Percentiles rank a stretch among this genome's conserved stretches.
phyloP scores from a whole-genome alignment of 2,329 filamentous ascomycete species.

The Blumeriella jaapii region DNA sequence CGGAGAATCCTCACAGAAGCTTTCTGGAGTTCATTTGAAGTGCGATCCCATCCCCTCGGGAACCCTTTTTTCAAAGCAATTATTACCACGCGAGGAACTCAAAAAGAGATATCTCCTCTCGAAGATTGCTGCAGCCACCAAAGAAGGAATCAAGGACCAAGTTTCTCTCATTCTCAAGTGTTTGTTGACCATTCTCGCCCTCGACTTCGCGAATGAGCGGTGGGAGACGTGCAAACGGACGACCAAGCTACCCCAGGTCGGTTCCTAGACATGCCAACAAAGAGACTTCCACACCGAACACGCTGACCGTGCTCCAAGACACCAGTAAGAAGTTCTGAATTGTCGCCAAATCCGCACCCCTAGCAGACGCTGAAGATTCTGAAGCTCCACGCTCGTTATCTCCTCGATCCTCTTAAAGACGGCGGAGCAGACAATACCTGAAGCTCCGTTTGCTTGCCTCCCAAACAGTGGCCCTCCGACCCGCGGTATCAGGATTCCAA shows the following conservation, averaged over 20 bases:
- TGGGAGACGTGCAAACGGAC: slow-evolving; percentile 38
- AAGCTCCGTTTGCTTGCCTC: slow-evolving; percentile 21
- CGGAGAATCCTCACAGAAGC: slow-evolving; percentile 23
- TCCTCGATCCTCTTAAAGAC: slow-evolving; percentile 16
- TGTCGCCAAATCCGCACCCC: slow-evolving; percentile 18
- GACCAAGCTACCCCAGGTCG: slow-evolving; percentile 28
- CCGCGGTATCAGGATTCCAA: slow-evolving; percentile 13
- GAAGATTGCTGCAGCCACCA: slow-evolving; percentile 2
- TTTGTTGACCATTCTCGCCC: slow-evolving; percentile 27
- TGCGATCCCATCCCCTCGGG: slow-evolving; percentile 15
- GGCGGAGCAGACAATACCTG: slow-evolving; percentile 14
- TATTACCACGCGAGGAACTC: slow-evolving; percentile 6
- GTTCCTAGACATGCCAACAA: slow-evolving; percentile 40
- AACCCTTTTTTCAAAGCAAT: slow-evolving; percentile 11
- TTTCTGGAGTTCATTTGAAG: slow-evolving; percentile 20
- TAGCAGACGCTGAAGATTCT: slow-evolving; percentile 19
- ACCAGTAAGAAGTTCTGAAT: slow-evolving; percentile 17
- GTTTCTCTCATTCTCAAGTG: background rate
- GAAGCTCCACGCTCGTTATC: slow-evolving; percentile 18
- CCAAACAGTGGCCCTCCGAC: slow-evolving; percentile 16
- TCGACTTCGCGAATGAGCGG: slow-evolving; percentile 34
- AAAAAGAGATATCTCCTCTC: slow-evolving; percentile 13
- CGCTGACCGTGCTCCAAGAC: slow-evolving; percentile 19
- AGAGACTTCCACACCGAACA: slow-evolving; percentile 33
- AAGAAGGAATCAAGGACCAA: slow-evolving; percentile 12